Evolutionary conservation across 2,329 filamentous ascomycete genomes (phyloP).

Genomic region (Penicillium aurantiogriseum): DNA sequence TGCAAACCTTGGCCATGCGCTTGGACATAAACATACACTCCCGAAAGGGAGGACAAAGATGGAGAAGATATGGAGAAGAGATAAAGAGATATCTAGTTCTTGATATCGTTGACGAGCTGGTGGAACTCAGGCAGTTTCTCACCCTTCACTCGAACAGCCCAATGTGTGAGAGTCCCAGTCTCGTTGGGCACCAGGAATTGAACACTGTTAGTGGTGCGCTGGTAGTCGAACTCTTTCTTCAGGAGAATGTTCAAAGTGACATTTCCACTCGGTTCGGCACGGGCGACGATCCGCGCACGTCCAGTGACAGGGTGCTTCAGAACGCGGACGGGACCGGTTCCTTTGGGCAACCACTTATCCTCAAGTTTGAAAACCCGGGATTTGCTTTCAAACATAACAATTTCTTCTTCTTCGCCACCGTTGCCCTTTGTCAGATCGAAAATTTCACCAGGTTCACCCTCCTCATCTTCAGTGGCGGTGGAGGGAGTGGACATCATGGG

Average conservation of each 20-base stretch:
- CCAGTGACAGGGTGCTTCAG: slow-evolving; percentile 71
- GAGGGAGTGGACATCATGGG: not conserved
- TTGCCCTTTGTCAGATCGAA: slow-evolving; percentile 66
- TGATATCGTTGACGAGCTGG: slow-evolving; percentile 18
- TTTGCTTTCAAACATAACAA: slow-evolving; percentile 66
- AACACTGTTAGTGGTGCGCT: slow-evolving; percentile 50
- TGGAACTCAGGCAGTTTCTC: slow-evolving; percentile 14
- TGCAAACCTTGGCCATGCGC: slow-evolving; percentile 9
- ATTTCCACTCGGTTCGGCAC: slow-evolving; percentile 72
- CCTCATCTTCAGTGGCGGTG: slow-evolving; percentile 41
- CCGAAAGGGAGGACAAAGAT: slow-evolving; percentile 1
- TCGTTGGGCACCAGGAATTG: slow-evolving; percentile 52
- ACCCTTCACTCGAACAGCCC: slow-evolving; percentile 67
- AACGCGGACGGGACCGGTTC: slow-evolving; percentile 69
- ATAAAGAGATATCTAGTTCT: slow-evolving; percentile 13
- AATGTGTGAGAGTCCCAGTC: slow-evolving; percentile 63
- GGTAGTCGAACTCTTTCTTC: slow-evolving; percentile 62
- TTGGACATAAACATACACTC: slow-evolving; percentile 10
- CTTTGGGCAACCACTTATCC: slow-evolving; percentile 65
- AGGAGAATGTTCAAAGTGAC: slow-evolving; percentile 70
- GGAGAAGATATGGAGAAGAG: not conserved
- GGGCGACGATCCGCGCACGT: slow-evolving; percentile 66
- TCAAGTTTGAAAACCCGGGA: slow-evolving; percentile 66
- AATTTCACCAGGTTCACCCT: slow-evolving; percentile 50
- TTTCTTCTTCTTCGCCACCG: slow-evolving; percentile 70